Base-by-base conservation (phyloP, 495 filamentous ascomycete genomes). In the Sordaria brevicollis region DNA sequence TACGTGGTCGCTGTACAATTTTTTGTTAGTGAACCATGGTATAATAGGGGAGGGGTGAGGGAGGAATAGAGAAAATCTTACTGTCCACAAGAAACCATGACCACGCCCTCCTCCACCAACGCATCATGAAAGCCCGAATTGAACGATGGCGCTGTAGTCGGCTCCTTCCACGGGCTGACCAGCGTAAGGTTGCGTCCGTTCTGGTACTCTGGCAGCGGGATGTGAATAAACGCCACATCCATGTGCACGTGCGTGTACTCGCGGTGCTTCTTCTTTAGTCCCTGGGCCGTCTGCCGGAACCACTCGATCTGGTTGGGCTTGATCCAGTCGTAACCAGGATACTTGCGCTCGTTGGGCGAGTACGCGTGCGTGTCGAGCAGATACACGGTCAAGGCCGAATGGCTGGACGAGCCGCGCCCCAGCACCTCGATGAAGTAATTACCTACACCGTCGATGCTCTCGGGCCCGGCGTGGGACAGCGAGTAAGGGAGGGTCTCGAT, bases 221-320 rank as follows among this genome's bases (percentile, higher is more conserved):
- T 99, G 74, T 99, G 95, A 71, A 98, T 96, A 76, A 99, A 99
- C 1, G 96, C 94, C 79, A 98, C 88, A 77, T 98, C 91, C 86
- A 98, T 92, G 76, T 97, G 96, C 70, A 93, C 91, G 76, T 93
- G 91, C 0, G 90, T 89, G 79, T 98, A 98, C 72, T 92, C 89
- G 68, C 85, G 86, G 78, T 95, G 92, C 41, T 82, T 80, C 71
- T 85, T 84, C 74, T 90, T 89, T 49, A 97, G 78, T 11, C 86
- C 79, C 70, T 89, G 82, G 7, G 90, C 87, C 8, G 91, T 94
- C 68, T 85, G 84, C 76, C 88, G 89, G 82, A 98, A 99, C 95
- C 95, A 99, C 62, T 90, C 87, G 70, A 96, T 97, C 79, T 99
- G 95, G 73, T 87, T 91, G 35, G 90, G 88, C 79, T 98, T 97